phyloP scores from a whole-genome alignment of 805 yeast genomes.

The Middelhovenomyces tepae region DNA sequence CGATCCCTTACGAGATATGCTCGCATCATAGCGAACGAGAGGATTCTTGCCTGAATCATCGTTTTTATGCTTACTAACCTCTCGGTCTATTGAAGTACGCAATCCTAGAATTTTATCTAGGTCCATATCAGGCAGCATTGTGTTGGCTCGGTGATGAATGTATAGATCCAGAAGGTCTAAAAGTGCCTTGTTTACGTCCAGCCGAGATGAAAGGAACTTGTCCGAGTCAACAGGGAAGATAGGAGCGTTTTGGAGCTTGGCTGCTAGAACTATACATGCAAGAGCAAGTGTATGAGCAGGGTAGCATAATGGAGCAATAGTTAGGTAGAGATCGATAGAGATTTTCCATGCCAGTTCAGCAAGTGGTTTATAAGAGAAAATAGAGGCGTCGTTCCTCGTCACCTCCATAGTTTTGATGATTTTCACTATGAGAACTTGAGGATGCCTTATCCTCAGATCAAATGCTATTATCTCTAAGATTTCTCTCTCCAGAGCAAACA shows the following conservation, averaged over 20 bases:
- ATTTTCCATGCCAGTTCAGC: constrained; percentile 64
- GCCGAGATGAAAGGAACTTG: constrained; percentile 16
- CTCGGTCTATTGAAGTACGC: too few relatives aligned
- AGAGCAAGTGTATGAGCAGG: constrained; percentile 74
- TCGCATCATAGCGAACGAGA: too few relatives aligned
- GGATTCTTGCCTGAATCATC: too few relatives aligned
- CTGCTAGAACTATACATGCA: constrained; percentile 54
- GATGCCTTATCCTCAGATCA: constrained; percentile 63
- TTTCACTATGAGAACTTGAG: constrained; percentile 49
- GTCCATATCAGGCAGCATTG: constrained; percentile 38
- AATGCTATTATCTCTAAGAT: constrained; percentile 70
- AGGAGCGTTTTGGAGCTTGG: constrained; percentile 33
- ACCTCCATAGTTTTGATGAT: constrained; percentile 40
- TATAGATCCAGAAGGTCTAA: constrained; percentile 53
- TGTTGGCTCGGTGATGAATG: constrained; percentile 46
- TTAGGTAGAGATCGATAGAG: constrained; percentile 60
- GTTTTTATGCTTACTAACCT: too few relatives aligned
- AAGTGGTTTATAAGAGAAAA: constrained; percentile 34
- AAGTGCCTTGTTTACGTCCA: constrained; percentile 38
- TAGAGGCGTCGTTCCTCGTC: constrained; percentile 27
- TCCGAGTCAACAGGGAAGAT: constrained; percentile 27
- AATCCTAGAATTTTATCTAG: too few relatives aligned
- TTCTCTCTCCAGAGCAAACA: constrained; percentile 58
- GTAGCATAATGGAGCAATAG: constrained; percentile 56
- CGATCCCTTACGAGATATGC: constrained; percentile 28